Base-by-base conservation (phyloP, 805 yeast species). In the Teunomyces gatunensis region DNA sequence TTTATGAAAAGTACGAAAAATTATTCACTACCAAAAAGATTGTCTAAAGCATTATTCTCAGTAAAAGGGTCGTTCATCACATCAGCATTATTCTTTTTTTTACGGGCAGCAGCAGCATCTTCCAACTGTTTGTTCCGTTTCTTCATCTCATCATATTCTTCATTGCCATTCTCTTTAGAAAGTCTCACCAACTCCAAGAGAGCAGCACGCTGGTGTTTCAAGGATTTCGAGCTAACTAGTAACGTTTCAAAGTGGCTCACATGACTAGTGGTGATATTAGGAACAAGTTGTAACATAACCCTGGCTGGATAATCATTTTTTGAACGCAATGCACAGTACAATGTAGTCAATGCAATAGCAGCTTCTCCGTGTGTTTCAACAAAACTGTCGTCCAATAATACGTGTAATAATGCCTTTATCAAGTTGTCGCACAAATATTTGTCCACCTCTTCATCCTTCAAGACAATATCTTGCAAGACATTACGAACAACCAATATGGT, bases 351-450 rank as follows among this genome's bases (percentile, higher is more conserved):
- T 1, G 95, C 87, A 48, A 87, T 84, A n/a, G 95, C 91, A 0
- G 95, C 96, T 63, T 92, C 99, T 13, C 85, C 80, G 54, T 91
- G 96, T 0, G 94, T 87, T 58, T 92, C 99, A 39, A 79, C 80
- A 64, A 87, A 89, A 51, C 87, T 84, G 47, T 82, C 85, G 57
- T 88, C 94, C 42, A 79, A 72, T 44, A 92, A 69, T 3, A 92
- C 82, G 30, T 76, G 74, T 13, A 89, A 59, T 46, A 92, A 74
- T 0, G 94, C 74, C 54, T 86, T 85, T 50, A 88, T 80, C 60
- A 91, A 75, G 47, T 81, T 79, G 51, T 80, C 82, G 54, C 84
- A 77, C 37, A 86, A 64, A 57, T 79, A 84, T 46, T 75, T 75
- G 68, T 90, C 96, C 41, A 91, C 92, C 53, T 83, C 86, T 15